Percentiles rank a stretch among this genome's conserved stretches.
Conservation (phyloP, 139 green algal genomes). For the Coelastrella sp. region DNA sequence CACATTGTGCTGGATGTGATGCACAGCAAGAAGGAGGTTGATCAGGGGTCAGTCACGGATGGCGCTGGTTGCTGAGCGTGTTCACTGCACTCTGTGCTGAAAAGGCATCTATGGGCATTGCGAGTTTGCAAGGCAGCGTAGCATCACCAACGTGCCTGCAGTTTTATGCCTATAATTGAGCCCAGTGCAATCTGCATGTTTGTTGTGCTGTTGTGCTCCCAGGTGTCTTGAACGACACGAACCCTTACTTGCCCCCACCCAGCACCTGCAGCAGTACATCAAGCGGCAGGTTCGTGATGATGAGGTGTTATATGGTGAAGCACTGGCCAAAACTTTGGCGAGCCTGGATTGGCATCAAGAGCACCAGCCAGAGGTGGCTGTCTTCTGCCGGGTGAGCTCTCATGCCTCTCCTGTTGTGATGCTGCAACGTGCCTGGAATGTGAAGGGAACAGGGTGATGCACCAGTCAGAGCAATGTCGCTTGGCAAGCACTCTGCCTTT, state of each 20-base stretch:
- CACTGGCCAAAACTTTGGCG: background rate
- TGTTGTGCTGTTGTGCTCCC: background rate
- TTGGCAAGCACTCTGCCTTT: too few species aligned
- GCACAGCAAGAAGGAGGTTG: slow-evolving; percentile 12
- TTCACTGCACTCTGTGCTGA: too few species aligned
- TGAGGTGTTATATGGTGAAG: background rate
- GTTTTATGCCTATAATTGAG: too few species aligned
- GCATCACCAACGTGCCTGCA: background rate
- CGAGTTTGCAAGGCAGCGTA: background rate
- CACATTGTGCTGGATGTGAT: slow-evolving; percentile 31
- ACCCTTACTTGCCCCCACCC: background rate
- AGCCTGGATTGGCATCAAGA: slow-evolving; percentile 14
- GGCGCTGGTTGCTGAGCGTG: too few species aligned
- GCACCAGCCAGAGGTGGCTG: slow-evolving; percentile 23
- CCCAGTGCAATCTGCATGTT: background rate
- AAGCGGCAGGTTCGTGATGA: slow-evolving; percentile 13
- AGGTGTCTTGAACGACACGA: background rate
- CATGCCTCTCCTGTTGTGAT: too few species aligned
- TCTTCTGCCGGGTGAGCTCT: slow-evolving; percentile 5
- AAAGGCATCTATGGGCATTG: too few species aligned
- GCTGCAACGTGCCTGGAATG: too few species aligned
- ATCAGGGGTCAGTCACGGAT: background rate
- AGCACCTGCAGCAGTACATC: slow-evolving; percentile 31
- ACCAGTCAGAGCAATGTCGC: too few species aligned
- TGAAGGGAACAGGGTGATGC: too few species aligned